A percentile compares a stretch with the other conserved stretches of the same genome.
Conservation (phyloP, 2,329 filamentous ascomycete genomes). For the Diplodia sapinea region DNA sequence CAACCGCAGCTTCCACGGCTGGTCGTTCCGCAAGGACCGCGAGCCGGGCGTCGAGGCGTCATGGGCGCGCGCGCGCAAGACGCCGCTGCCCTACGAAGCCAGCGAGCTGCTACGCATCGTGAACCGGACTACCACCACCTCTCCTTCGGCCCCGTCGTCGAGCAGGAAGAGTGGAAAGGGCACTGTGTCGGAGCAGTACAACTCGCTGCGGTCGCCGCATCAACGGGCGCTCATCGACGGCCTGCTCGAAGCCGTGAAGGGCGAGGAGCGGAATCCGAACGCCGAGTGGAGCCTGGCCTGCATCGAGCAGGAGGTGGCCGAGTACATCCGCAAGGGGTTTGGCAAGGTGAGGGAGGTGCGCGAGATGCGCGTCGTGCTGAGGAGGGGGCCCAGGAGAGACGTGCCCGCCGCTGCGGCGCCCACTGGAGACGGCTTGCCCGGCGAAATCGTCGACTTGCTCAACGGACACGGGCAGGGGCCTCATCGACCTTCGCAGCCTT, state of each 20-base stretch:
- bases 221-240: not conserved
- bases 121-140: not conserved
- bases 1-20: slow-evolving; percentile 18
- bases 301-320: slow-evolving; percentile 11
- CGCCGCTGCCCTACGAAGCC: slow-evolving; percentile 4
- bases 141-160: not conserved
- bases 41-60: slow-evolving; percentile 11
- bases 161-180: not conserved
- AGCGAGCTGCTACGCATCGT: slow-evolving; percentile 13
- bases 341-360: slow-evolving; percentile 5
- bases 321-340: not conserved
- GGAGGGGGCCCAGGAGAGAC: not conserved
- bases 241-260: slow-evolving; percentile 3
- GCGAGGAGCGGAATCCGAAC: not conserved
- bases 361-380: slow-evolving; percentile 25
- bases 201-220: slow-evolving; percentile 1
- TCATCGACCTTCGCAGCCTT: slow-evolving; percentile 2
- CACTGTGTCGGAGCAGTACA: slow-evolving; percentile 23
- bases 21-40: slow-evolving; percentile 21
- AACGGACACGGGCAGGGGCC: not conserved
- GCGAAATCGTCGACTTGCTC: slow-evolving; percentile 2
- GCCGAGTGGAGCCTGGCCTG: slow-evolving; percentile 24
- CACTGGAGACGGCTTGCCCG: not conserved
- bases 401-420: not conserved
- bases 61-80: slow-evolving; percentile 19